These are phyloP conservation scores for Craterostigma plantagineum DNA, from an alignment of 257 asterid genomes.

Conservation along the genomic window DNA sequence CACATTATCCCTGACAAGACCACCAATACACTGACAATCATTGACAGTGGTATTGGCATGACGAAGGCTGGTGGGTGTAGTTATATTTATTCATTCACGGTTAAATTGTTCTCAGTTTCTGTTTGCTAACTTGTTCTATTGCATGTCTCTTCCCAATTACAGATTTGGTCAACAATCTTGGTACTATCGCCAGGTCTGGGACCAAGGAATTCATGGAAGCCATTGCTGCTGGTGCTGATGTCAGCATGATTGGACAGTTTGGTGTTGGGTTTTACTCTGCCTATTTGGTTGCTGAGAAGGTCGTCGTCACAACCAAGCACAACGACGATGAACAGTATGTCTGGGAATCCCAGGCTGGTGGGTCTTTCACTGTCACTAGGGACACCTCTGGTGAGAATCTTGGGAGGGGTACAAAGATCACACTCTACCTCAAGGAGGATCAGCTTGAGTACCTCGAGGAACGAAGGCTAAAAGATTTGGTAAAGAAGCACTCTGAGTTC, in stretches of 20 bases:
- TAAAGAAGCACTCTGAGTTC: conserved; percentile 13
- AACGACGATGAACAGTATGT: conserved; percentile 11
- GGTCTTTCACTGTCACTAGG: conserved; percentile 10
- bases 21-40: conserved; percentile 10
- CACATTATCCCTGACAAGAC: conserved; percentile 13
- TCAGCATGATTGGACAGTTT: conserved; percentile 14
- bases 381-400: conserved; percentile 12
- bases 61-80: conserved; percentile 4
- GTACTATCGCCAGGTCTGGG: conserved; percentile 12
- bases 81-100: background rate
- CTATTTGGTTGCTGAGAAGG: conserved; percentile 13
- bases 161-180: conserved; percentile 13
- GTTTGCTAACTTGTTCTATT: no score
- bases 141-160: background rate
- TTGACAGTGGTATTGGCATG: conserved; percentile 8
- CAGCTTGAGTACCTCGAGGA: conserved; percentile 14
- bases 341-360: conserved; percentile 4
- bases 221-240: conserved; percentile 13
- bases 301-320: conserved; percentile 11
- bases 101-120: background rate
- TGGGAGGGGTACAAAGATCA: conserved; percentile 11
- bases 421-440: conserved; percentile 11
- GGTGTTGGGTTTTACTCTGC: conserved; percentile 7
- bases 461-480: conserved; percentile 11
- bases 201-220: conserved; percentile 15